phyloP scores from a whole-genome alignment of 495 filamentous ascomycete species.

The Tuber borchii region DNA sequence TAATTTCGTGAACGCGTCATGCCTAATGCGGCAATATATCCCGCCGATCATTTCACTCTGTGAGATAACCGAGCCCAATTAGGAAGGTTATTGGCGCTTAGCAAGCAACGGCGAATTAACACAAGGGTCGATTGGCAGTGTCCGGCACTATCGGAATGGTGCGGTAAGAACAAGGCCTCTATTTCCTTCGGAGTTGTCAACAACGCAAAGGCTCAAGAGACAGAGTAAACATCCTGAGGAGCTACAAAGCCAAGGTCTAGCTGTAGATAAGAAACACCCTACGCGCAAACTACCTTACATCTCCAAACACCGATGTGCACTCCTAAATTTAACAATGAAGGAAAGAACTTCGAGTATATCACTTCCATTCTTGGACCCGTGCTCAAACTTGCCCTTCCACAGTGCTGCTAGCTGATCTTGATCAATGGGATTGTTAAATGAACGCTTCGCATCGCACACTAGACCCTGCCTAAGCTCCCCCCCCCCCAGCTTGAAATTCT shows the following conservation, averaged over 20 bases:
- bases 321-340: background rate
- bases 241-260: background rate
- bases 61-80: no score
- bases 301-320: background rate
- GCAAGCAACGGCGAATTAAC: no score
- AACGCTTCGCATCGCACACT: no score
- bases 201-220: background rate
- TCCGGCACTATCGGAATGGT: no score
- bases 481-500: background rate
- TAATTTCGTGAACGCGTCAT: no score
- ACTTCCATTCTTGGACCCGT: background rate
- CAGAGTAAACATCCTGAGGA: background rate
- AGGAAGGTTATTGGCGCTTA: no score
- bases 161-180: background rate
- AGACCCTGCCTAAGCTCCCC: background rate
- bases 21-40: no score
- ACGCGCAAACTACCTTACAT: background rate
- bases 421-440: background rate
- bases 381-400: background rate
- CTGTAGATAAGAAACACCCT: background rate
- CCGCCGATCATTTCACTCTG: no score
- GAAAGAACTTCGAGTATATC: background rate
- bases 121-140: no score
- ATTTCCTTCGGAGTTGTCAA: background rate
- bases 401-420: background rate